Percentiles rank a stretch among this genome's conserved stretches.
These are phyloP conservation scores for Bruguiera hainesii DNA, from an alignment of 441 rosid species.

Conservation along the genomic window DNA sequence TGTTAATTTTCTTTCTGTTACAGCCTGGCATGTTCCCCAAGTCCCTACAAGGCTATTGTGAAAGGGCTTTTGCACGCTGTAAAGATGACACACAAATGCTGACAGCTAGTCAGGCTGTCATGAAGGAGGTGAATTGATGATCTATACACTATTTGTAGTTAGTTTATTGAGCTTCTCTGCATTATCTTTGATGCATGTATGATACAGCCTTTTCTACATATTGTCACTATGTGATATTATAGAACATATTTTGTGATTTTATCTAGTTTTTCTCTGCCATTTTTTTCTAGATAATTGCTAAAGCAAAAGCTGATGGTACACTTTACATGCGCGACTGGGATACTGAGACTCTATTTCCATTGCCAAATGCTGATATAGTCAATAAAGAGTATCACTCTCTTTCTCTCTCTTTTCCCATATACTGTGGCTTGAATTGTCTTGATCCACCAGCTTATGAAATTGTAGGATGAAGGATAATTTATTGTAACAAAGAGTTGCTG, in stretches of 20 bases:
- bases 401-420: slow-evolving; percentile 5
- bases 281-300: slow-evolving; percentile 62
- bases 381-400: slow-evolving; percentile 47
- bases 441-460: slow-evolving; percentile 2
- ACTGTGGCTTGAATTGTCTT: slow-evolving; percentile 18
- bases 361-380: slow-evolving; percentile 42
- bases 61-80: slow-evolving; percentile 83
- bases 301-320: slow-evolving; percentile 73
- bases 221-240: slow-evolving; percentile 1
- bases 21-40: slow-evolving; percentile 75
- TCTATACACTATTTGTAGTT: slow-evolving; percentile 2
- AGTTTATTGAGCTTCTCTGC: not conserved
- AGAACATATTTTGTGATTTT: not conserved
- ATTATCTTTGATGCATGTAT: slow-evolving; percentile 12
- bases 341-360: slow-evolving; percentile 75
- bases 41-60: slow-evolving; percentile 78
- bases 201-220: not conserved
- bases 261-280: slow-evolving; percentile 10
- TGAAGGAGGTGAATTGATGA: slow-evolving; percentile 64
- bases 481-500: slow-evolving; percentile 12
- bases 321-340: slow-evolving; percentile 90
- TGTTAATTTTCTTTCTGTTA: slow-evolving; percentile 21
- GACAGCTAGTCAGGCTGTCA: slow-evolving; percentile 60
- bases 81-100: slow-evolving; percentile 62
- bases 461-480: slow-evolving; percentile 15